Evolutionary conservation across 345 rosid genomes (phyloP), one percentile per base, ranked within the genome.

Genomic region (Conringia planisiliqua): DNA sequence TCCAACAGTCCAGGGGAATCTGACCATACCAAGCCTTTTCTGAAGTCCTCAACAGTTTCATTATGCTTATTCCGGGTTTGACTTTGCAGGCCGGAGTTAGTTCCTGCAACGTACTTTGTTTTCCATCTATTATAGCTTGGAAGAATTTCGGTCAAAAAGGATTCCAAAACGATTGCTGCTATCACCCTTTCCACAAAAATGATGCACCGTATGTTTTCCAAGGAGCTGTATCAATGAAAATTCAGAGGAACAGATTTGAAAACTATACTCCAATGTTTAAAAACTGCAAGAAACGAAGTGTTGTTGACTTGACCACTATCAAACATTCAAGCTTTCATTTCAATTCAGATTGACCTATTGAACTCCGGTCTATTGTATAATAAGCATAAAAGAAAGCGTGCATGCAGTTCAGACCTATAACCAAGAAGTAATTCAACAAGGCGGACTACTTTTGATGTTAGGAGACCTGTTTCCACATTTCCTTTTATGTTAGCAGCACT

Each of bases 161-260:
- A 76, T 48, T 85, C 81, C 73, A 95, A 66, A 57, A 86, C 93
- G 50, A 83, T 62, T 4, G 96, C 88, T 32, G 92, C 70, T 35
- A 95, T 82, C 55, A 95, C 84, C 84, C 97, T 86, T 73, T 90
- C 83, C 66, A 90, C 96, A 75, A 95, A 95, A 58, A 95, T 43
- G 72, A 92, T 86, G 67, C 97, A 95, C 78, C 97, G 82, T 16
- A 92, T 86, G 33, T 89, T 87, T 76, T 83, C 64, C 66, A 85
- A 58, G 46, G 46, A 72, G 73, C 97, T 95, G 88, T 10, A 20
- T 57, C 54, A 39, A 46, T 47, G n/a, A 70, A 13, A 58, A 76
- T 52, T 8, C 27, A 62, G 18, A n/a, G 12, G 24, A 44, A 16
- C 43, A 33, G 17, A 42, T 6, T 10, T 29, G 9, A 7, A 58